Evolutionary conservation across 2,329 filamentous ascomycete genomes (phyloP).

Genomic region (Xylariales sp.): DNA sequence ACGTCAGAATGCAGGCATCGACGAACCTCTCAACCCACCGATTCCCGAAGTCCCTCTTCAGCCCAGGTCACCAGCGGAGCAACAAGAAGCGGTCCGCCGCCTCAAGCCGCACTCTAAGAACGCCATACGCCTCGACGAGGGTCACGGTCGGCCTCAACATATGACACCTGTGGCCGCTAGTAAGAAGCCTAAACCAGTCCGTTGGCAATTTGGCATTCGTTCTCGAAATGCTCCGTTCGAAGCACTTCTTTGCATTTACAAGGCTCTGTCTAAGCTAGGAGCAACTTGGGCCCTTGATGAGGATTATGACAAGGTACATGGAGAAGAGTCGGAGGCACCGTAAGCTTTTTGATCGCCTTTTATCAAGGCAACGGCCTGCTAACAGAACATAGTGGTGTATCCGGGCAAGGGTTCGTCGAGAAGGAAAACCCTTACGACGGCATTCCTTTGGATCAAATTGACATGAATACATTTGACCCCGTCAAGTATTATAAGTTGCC

Average conservation of each 20-base stretch:
- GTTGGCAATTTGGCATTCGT: conserved; percentile 98
- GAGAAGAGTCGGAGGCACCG: conserved; percentile 57
- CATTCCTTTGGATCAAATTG: conserved; percentile 46
- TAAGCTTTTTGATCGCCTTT: conserved; percentile 43
- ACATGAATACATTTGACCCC: conserved; percentile 60
- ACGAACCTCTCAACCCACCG: conserved; percentile 57
- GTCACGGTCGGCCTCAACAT: conserved; percentile 67
- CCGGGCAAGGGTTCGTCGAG: conserved; percentile 24
- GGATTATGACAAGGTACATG: conserved; percentile 63
- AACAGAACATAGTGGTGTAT: conserved; percentile 39
- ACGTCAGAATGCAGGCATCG: conserved; percentile 67
- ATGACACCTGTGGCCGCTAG: conserved; percentile 75
- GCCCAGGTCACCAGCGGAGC: conserved; percentile 75
- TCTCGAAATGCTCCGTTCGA: conserved; percentile 95
- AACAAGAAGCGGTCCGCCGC: conserved; percentile 81
- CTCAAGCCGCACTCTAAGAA: conserved; percentile 87
- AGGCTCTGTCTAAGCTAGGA: conserved; percentile 86
- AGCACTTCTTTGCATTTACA: conserved; percentile 94
- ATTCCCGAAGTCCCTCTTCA: conserved; percentile 62
- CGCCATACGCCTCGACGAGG: conserved; percentile 75
- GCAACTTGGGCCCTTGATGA: conserved; percentile 85
- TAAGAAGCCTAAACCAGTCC: conserved; percentile 82
- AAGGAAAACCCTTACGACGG: conserved; percentile 47
- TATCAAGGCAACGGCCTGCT: neutral
- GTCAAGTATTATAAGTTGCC: conserved; percentile 81